Conservation (phyloP, 2,329 filamentous ascomycete species). For the Penicillium griseofulvum region DNA sequence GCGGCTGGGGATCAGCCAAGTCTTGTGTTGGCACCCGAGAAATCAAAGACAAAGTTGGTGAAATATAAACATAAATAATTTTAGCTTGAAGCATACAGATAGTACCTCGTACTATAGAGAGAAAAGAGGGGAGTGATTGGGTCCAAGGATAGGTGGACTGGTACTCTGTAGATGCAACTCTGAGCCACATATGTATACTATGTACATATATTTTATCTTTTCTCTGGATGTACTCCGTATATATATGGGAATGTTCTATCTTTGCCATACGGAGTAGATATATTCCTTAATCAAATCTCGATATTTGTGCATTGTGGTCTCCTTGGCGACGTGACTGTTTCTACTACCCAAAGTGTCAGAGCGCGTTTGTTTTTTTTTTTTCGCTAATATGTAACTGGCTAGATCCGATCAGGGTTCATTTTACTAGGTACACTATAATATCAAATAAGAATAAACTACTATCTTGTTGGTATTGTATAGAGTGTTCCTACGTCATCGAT, state of each 20-base stretch:
- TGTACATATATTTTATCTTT: neutral
- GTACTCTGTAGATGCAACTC: too few relatives aligned
- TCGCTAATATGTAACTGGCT: neutral
- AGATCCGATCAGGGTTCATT: neutral
- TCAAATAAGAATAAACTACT: neutral
- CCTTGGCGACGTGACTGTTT: slow-evolving; percentile 15
- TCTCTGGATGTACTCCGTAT: neutral
- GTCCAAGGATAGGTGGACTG: neutral
- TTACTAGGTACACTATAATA: neutral
- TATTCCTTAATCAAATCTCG: neutral
- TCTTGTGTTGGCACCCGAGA: slow-evolving; percentile 6
- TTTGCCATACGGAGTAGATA: neutral
- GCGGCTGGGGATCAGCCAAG: slow-evolving; percentile 12
- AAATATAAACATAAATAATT: neutral
- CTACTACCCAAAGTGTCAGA: slow-evolving; percentile 22
- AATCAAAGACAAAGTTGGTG: neutral
- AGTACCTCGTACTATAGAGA: neutral
- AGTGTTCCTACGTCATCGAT: neutral
- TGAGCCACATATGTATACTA: too few relatives aligned
- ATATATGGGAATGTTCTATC: neutral
- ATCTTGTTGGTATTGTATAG: neutral
- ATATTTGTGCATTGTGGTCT: slow-evolving; percentile 15
- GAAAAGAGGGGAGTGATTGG: slow-evolving; percentile 1
- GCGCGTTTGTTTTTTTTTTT: neutral
- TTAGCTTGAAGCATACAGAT: neutral